A percentile compares a stretch with the other conserved stretches of the same genome.
Conservation (phyloP, 352 stramenopile genomes). For the Phytophthora melonis region DNA sequence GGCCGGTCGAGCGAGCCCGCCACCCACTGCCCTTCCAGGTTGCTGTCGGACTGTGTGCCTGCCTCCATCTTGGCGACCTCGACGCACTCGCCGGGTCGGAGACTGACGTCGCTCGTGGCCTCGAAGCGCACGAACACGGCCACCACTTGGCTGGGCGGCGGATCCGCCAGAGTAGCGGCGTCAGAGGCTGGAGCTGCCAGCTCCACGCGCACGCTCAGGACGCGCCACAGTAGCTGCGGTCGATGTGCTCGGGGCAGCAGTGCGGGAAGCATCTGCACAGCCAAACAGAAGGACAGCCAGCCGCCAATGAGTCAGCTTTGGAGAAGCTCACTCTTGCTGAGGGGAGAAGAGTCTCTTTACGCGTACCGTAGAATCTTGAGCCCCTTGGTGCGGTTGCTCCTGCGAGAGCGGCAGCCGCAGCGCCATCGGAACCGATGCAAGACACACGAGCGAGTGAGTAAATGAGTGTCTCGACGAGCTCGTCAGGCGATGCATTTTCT, state of each 20-base stretch:
- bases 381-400: conserved; percentile 40
- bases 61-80: conserved; percentile 34
- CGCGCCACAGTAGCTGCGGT: conserved; percentile 65
- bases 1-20: conserved; percentile 47
- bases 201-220: conserved; percentile 49
- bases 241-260: conserved; percentile 62
- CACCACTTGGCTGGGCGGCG: conserved; percentile 3
- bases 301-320: not conserved
- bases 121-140: conserved; percentile 32
- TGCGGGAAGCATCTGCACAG: conserved; percentile 50
- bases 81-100: conserved; percentile 26
- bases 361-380: conserved; percentile 57
- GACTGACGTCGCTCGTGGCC: conserved; percentile 18
- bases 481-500: not conserved
- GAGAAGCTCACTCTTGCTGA: no score
- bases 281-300: not conserved
- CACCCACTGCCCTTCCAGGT: conserved; percentile 60
- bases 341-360: no score
- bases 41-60: conserved; percentile 52
- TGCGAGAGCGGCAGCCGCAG: not conserved
- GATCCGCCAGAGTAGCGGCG: conserved; percentile 18
- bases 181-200: not conserved
- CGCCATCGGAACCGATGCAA: not conserved
- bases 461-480: not conserved
- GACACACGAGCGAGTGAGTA: not conserved